Base-by-base conservation (phyloP, 495 filamentous ascomycete genomes). In the Trichoderma orchidacearum region DNA sequence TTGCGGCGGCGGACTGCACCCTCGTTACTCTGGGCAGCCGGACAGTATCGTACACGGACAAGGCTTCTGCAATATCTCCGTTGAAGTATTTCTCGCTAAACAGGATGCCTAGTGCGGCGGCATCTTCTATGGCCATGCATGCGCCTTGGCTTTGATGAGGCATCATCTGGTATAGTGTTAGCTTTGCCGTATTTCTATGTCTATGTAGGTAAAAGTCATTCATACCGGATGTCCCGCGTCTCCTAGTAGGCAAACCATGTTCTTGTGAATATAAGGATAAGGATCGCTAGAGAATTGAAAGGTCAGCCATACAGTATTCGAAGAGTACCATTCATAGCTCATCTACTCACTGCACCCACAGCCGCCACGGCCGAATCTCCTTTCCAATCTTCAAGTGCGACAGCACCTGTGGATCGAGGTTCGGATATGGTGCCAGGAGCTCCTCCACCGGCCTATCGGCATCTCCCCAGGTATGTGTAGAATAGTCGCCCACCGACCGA, bases 21-120 rank as follows among this genome's bases (percentile, higher is more conserved):
- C 65, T 61, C 3, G 72, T 75, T 1, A 59, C 75, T 3, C 75
- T 67, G 15, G 72, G 73, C 41, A 72, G 58, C 36, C 80, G 66
- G 17, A 72, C 66, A 12, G 69, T 58, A 54, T 82, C 69, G 58
- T 81, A 85, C 3, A 82, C 53, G 32, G 67, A 61, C 13, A 83
- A 59, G 2, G 76, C 68, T 0, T 62, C 56, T 0, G 60, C 59
- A 13, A 83, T 64, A 21, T 79, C 68, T 5, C 60, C 60, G 0
- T 59, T n/a, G 6, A 56, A 54, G 0, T 66, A 56, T 17, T 52
- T 58, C 36, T 38, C 45, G 15, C 67, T 61, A 13, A 68, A 51
- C 0, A 65, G 60, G 0, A 74, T 70, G 28, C 63, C 72, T 0
- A 77, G 56, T 8, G 70, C 71, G 0, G 62, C 67, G 4, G 60